Conservation (phyloP, 73 alveolate genomes). For the Diophrys sp. region DNA sequence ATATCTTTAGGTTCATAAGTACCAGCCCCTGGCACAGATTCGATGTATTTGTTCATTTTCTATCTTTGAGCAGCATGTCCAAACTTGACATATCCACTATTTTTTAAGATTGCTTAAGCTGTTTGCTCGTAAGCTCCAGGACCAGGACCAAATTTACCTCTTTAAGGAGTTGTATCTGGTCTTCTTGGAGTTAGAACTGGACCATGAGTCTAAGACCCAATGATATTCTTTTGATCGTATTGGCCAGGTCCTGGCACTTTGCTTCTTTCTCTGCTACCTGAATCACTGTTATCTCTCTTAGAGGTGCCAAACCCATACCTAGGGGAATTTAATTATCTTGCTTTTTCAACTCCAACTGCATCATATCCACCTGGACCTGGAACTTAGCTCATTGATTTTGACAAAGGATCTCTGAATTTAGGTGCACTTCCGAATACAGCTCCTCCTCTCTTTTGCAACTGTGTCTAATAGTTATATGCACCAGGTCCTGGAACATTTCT, state of each 20-base stretch:
- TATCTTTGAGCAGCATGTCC: background rate
- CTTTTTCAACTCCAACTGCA: background rate
- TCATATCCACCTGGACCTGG: slow-evolving; percentile 36
- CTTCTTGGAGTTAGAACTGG: slow-evolving; percentile 24
- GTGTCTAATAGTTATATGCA: background rate
- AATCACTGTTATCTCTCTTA: slow-evolving; percentile 1
- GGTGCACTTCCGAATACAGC: background rate
- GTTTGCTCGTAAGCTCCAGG: slow-evolving; percentile 30
- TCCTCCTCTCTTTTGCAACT: background rate
- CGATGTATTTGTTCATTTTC: background rate
- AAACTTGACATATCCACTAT: background rate
- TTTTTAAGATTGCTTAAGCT: background rate
- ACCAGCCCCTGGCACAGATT: slow-evolving; percentile 17
- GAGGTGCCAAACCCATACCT: slow-evolving; percentile 28
- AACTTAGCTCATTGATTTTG: slow-evolving; percentile 1
- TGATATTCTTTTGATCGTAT: background rate
- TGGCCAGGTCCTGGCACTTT: slow-evolving; percentile 40
- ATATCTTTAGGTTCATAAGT: slow-evolving; percentile 14
- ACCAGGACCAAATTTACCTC: slow-evolving; percentile 30
- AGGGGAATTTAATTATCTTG: slow-evolving; percentile 9
- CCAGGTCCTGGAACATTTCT: background rate
- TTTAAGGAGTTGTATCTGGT: slow-evolving; percentile 25
- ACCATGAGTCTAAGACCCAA: background rate
- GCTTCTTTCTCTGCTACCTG: background rate
- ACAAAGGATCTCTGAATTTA: background rate